phyloP scores from a whole-genome alignment of 768 basidiomycete species.

The Lactarius akahatsu region DNA sequence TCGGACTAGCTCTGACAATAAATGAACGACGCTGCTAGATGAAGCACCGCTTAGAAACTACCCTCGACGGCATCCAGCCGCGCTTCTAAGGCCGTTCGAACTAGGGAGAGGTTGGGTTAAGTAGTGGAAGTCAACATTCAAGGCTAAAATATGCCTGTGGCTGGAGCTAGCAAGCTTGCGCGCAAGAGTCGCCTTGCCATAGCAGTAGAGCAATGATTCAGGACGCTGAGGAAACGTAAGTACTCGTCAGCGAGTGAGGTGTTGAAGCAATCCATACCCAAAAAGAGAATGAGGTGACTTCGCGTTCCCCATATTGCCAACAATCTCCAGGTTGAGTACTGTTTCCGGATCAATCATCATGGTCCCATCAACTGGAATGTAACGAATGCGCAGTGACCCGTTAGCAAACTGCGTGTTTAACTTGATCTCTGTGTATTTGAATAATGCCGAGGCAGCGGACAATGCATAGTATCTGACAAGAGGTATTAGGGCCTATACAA shows the following conservation, averaged over 20 bases:
- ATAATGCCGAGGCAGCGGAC: constrained; percentile 80
- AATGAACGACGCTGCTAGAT: constrained; percentile 15
- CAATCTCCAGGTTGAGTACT: constrained; percentile 84
- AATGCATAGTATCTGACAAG: constrained; percentile 78
- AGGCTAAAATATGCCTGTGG: constrained; percentile 53
- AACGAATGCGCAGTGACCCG: constrained; percentile 70
- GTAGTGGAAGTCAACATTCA: background rate
- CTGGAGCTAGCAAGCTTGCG: constrained; percentile 78
- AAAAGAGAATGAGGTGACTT: constrained; percentile 76
- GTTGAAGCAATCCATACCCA: constrained; percentile 49
- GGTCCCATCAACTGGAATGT: constrained; percentile 80
- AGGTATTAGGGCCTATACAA: constrained; percentile 19
- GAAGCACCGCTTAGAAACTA: constrained; percentile 26
- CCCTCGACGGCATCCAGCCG: constrained; percentile 89
- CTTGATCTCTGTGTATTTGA: constrained; percentile 76
- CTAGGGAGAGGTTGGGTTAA: constrained; percentile 35
- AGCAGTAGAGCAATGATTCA: constrained; percentile 84
- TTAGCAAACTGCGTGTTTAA: constrained; percentile 70
- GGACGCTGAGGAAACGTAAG: constrained; percentile 42
- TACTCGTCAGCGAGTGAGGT: background rate
- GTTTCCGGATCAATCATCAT: constrained; percentile 95
- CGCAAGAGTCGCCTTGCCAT: constrained; percentile 85
- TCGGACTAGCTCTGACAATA: constrained; percentile 63
- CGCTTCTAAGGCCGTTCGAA: constrained; percentile 66
- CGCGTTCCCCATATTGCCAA: constrained; percentile 66